Evolutionary conservation across 345 rosid genomes (phyloP).

Genomic region (Salix koriyanagi): DNA sequence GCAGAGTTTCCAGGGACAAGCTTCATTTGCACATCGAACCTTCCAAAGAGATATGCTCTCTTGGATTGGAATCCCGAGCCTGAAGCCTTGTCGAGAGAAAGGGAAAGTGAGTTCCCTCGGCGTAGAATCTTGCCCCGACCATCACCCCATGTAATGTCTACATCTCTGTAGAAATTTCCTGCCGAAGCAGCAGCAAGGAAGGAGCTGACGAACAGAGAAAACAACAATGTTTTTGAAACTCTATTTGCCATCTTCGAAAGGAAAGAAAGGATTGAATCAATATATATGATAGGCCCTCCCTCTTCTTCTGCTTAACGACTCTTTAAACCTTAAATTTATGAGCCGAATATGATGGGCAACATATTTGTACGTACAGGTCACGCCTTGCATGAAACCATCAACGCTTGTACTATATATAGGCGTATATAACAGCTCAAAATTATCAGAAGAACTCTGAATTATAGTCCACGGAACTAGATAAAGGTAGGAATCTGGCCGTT

Average conservation of each 20-base stretch:
- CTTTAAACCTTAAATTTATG: neutral
- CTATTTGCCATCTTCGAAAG: neutral
- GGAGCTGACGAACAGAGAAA: neutral
- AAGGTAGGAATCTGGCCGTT: too few relatives aligned
- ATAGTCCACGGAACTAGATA: neutral
- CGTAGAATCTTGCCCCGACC: conserved; percentile 5
- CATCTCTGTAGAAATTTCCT: neutral
- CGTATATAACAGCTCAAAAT: too few relatives aligned
- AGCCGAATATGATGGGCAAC: neutral
- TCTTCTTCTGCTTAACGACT: neutral
- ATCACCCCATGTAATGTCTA: conserved; percentile 6
- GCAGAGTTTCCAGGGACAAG: conserved; percentile 9
- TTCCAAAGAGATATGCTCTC: neutral
- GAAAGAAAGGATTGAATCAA: neutral
- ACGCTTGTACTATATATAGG: neutral
- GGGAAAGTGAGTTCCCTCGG: conserved; percentile 1
- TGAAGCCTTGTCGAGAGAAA: neutral
- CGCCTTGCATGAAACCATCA: neutral
- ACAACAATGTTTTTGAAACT: neutral
- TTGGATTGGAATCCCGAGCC: conserved; percentile 11
- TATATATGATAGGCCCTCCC: neutral
- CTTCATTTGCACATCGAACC: conserved; percentile 11
- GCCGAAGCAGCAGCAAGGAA: neutral
- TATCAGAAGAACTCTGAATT: too few relatives aligned
- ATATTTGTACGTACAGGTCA: neutral